A percentile compares a stretch with the other conserved stretches of the same genome.
These are phyloP conservation scores for Crithidia sp. DNA, from an alignment of 208 protist species.

Conservation along the genomic window DNA sequence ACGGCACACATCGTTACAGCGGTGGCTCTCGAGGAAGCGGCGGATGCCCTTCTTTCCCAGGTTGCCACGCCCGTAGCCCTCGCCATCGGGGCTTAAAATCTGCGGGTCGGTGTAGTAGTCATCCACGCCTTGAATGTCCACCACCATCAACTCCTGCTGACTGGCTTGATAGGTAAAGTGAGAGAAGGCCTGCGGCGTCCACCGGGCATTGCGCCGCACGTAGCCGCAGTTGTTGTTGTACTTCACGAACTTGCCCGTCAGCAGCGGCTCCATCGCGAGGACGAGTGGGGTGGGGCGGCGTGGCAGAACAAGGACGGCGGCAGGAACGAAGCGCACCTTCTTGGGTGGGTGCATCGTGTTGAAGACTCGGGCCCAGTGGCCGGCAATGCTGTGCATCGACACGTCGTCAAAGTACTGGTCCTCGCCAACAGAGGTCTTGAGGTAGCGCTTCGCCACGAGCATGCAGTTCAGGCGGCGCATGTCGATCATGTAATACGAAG, in stretches of 20 bases:
- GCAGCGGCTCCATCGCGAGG: slow-evolving; percentile 75
- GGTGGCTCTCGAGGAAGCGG: slow-evolving; percentile 76
- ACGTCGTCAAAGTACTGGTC: slow-evolving; percentile 89
- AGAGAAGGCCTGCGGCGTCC: slow-evolving; percentile 91
- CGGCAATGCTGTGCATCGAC: slow-evolving; percentile 83
- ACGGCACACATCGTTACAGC: slow-evolving; percentile 86
- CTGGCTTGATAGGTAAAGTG: slow-evolving; percentile 91
- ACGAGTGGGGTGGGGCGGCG: slow-evolving; percentile 63
- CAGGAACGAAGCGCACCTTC: slow-evolving; percentile 76
- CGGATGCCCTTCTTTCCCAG: slow-evolving; percentile 75
- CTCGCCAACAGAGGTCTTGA: slow-evolving; percentile 53
- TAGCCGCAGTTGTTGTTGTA: slow-evolving; percentile 94
- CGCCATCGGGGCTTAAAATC: slow-evolving; percentile 82
- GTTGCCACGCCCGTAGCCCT: slow-evolving; percentile 85
- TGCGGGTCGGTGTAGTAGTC: slow-evolving; percentile 93
- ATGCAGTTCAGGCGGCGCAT: slow-evolving; percentile 67
- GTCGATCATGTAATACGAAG: slow-evolving; percentile 87
- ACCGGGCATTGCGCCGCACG: slow-evolving; percentile 64
- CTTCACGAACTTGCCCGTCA: slow-evolving; percentile 85
- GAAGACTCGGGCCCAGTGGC: slow-evolving; percentile 78
- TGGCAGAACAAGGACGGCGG: slow-evolving; percentile 72
- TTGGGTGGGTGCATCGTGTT: slow-evolving; percentile 69
- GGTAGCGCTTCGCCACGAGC: slow-evolving; percentile 80
- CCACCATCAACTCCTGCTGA: slow-evolving; percentile 69
- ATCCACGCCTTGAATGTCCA: slow-evolving; percentile 90